Evolutionary conservation across 2,329 filamentous ascomycete species (phyloP).

Genomic region (Onygenales sp.): DNA sequence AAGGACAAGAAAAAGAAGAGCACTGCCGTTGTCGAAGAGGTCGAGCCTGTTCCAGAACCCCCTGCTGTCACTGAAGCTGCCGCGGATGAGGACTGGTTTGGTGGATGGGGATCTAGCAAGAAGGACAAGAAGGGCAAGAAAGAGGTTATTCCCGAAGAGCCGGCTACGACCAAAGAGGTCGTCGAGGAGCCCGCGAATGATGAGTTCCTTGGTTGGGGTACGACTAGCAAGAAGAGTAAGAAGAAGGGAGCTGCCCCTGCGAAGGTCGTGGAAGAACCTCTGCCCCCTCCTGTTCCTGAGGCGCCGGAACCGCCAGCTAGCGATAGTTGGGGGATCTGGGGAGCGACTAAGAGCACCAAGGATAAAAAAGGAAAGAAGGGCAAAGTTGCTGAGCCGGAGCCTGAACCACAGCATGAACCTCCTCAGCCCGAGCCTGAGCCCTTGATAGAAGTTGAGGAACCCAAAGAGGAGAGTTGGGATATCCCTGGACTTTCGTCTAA

Average conservation of each 20-base stretch:
- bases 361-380: conserved; percentile 25
- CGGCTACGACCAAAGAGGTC: conserved; percentile 17
- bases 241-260: conserved; percentile 20
- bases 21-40: conserved; percentile 17
- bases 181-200: conserved; percentile 9
- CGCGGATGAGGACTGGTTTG: conserved; percentile 30
- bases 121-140: conserved; percentile 40
- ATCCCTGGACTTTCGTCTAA: conserved; percentile 31
- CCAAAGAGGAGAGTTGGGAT: conserved; percentile 18
- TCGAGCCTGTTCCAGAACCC: conserved; percentile 19
- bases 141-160: conserved; percentile 26
- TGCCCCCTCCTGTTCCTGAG: conserved; percentile 17
- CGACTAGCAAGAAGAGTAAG: conserved; percentile 30
- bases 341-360: conserved; percentile 33
- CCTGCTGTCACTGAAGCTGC: conserved; percentile 18
- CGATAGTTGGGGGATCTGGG: conserved; percentile 19
- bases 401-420: conserved; percentile 11
- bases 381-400: conserved; percentile 8
- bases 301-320: conserved; percentile 10
- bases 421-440: conserved; percentile 25
- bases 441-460: conserved; percentile 16
- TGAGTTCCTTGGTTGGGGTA: not conserved
- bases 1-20: conserved; percentile 30
- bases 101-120: conserved; percentile 19
- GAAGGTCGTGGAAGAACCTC: conserved; percentile 17